These are phyloP conservation scores for Flaveria robusta DNA, from an alignment of 129 eudicot genomes.

Conservation along the genomic window DNA sequence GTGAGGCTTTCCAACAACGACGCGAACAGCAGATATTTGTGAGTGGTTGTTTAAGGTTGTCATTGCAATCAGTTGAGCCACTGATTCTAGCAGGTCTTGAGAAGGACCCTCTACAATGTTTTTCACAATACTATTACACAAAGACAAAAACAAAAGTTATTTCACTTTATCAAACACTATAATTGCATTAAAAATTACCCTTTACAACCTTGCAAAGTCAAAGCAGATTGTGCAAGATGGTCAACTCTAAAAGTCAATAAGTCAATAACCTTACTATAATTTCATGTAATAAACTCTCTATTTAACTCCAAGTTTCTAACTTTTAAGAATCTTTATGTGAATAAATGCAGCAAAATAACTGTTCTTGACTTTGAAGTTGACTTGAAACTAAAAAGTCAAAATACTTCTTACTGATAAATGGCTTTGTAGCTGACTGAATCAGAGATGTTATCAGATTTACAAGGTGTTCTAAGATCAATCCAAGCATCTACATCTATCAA, in stretches of 20 bases:
- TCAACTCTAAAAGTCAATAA: not conserved
- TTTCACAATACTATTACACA: slow-evolving; percentile 54
- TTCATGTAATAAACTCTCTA: not conserved
- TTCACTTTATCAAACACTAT: not conserved
- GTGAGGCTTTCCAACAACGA: slow-evolving; percentile 83
- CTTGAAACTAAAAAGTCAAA: not conserved
- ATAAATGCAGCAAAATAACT: not conserved
- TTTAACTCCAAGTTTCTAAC: not conserved
- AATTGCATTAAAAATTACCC: not conserved
- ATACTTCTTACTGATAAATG: slow-evolving; percentile 57
- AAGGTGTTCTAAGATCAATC: slow-evolving; percentile 83
- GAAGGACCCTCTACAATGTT: slow-evolving; percentile 69
- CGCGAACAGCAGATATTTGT: slow-evolving; percentile 65
- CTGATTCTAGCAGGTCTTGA: slow-evolving; percentile 75
- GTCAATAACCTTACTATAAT: not conserved
- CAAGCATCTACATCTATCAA: slow-evolving; percentile 84
- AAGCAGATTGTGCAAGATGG: not conserved
- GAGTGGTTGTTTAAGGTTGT: slow-evolving; percentile 52
- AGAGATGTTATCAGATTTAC: slow-evolving; percentile 58
- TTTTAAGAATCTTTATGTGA: not conserved
- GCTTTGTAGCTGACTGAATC: slow-evolving; percentile 85
- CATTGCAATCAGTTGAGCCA: slow-evolving; percentile 64
- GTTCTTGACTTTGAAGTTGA: slow-evolving; percentile 14
- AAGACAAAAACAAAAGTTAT: not conserved
- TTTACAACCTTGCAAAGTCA: slow-evolving; percentile 4